Percentiles rank a stretch among this genome's conserved stretches.
phyloP scores from a whole-genome alignment of 257 asterid genomes.

The Scutellaria baicalensis region DNA sequence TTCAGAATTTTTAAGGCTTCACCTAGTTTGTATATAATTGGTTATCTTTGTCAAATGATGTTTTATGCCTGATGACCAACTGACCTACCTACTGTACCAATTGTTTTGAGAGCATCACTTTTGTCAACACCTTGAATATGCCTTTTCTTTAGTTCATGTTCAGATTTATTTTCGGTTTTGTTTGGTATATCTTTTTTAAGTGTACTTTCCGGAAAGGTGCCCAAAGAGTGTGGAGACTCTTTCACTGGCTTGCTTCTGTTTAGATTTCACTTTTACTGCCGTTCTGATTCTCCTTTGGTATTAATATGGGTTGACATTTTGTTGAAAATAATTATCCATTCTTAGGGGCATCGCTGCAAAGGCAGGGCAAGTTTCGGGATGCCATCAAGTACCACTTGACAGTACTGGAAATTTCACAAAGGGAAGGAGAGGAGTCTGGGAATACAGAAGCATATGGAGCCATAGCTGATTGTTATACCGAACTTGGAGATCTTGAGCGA shows the following conservation, averaged over 20 bases:
- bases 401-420: slow-evolving; percentile 75
- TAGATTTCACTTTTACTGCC: background rate
- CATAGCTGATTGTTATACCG: slow-evolving; percentile 96
- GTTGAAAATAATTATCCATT: background rate
- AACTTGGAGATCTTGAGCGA: slow-evolving; percentile 83
- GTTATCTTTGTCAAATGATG: too few relatives aligned
- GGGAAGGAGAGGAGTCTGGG: slow-evolving; percentile 92
- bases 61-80: too few relatives aligned
- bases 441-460: slow-evolving; percentile 95
- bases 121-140: too few relatives aligned
- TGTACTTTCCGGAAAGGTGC: background rate
- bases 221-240: background rate
- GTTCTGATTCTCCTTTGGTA: background rate
- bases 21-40: background rate
- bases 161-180: too few relatives aligned
- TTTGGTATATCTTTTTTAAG: background rate
- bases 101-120: too few relatives aligned
- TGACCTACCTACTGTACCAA: too few relatives aligned
- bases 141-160: too few relatives aligned
- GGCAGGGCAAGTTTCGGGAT: slow-evolving; percentile 83
- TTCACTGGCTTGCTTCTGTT: background rate
- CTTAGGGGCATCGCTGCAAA: slow-evolving; percentile 89
- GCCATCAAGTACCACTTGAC: slow-evolving; percentile 76
- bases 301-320: background rate
- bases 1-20: background rate